phyloP scores from a whole-genome alignment of 345 rosid genomes.

The Triadica sebifera region DNA sequence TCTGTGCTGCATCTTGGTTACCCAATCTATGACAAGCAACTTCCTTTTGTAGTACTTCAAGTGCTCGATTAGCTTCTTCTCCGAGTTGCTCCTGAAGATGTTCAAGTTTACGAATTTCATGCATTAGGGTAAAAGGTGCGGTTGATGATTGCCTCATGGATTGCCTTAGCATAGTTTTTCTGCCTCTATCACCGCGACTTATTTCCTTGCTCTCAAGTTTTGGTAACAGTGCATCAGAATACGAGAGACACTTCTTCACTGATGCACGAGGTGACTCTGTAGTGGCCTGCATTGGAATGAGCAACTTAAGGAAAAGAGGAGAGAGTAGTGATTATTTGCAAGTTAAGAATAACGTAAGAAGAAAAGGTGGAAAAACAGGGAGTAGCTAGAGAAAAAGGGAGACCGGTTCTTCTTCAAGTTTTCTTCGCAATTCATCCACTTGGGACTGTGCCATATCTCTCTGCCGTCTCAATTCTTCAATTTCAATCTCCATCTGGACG shows the following conservation, averaged over 20 bases:
- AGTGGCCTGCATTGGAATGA: constrained; percentile 41
- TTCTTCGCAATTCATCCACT: constrained; percentile 75
- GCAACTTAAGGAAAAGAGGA: not conserved
- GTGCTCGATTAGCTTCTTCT: constrained; percentile 90
- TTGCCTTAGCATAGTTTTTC: constrained; percentile 64
- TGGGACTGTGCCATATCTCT: constrained; percentile 84
- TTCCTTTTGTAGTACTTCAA: constrained; percentile 96
- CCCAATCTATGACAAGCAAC: constrained; percentile 96
- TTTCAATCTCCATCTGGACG: constrained; percentile 88
- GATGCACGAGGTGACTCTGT: constrained; percentile 60
- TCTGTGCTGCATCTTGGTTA: constrained; percentile 99
- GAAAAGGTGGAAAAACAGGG: not conserved
- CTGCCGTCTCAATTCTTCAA: constrained; percentile 81
- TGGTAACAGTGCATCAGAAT: constrained; percentile 56
- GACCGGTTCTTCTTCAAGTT: constrained; percentile 65
- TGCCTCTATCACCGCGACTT: constrained; percentile 48
- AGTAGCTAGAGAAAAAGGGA: not conserved
- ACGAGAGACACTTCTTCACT: constrained; percentile 87
- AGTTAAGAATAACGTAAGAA: constrained; percentile 18
- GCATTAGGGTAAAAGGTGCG: constrained; percentile 94
- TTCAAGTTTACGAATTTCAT: constrained; percentile 98
- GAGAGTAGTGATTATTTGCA: not conserved
- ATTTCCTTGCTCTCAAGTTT: constrained; percentile 55
- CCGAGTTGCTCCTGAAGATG: constrained; percentile 98
- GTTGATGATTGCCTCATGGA: constrained; percentile 93